Base-by-base conservation (phyloP, 1,284 basidiomycete species). In the Cryptococcus amylolentus region DNA sequence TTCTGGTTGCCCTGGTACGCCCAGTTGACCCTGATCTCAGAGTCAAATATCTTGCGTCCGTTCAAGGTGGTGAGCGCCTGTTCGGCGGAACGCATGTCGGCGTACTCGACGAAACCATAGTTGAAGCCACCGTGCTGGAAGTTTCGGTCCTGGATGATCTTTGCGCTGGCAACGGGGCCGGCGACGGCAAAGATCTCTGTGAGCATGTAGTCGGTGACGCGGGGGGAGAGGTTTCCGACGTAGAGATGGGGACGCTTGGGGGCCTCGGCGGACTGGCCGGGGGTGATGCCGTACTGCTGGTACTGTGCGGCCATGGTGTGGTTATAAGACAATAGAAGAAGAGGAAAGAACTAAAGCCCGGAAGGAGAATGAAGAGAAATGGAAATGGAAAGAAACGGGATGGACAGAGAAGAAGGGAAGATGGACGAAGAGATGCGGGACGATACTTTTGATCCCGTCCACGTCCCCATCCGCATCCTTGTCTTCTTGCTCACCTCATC, bases 61-160 rank as follows among this genome's bases (percentile, higher is more conserved):
- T 98, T 96, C 70, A 98, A 85, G 51, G 94, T 96, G 78, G 92
- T 89, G 45, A 98, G 83, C 20, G 95, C 95, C 55, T 92, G 95
- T 80, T 98, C 95, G 37, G 95, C 95, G 37, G 91, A 89, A 60
- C 91, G 88, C 88, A 98, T 94, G 77, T 98, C 93, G 76, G 88
- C 88, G 80, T 94, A 96, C 80, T 95, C 92, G 76, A 96, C 94
- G 78, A 95, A 98, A 66, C 95, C 95, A 73, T 98, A 98, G 82
- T 96, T 97, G 78, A 95, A 88, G 56, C 92, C 93, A 57, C 91
- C 94, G 73, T 96, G 93, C 78, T 94, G 90, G 77, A 92, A 96
- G 82, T 94, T 97, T 69, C 92, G 86, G 80, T 98, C 94, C 45
- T 93, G 92, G 74, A 98, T 96, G 76, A 98, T 97, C 86, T 98